Conservation (phyloP, 257 asterid genomes). For the Solanum paucissectum region DNA sequence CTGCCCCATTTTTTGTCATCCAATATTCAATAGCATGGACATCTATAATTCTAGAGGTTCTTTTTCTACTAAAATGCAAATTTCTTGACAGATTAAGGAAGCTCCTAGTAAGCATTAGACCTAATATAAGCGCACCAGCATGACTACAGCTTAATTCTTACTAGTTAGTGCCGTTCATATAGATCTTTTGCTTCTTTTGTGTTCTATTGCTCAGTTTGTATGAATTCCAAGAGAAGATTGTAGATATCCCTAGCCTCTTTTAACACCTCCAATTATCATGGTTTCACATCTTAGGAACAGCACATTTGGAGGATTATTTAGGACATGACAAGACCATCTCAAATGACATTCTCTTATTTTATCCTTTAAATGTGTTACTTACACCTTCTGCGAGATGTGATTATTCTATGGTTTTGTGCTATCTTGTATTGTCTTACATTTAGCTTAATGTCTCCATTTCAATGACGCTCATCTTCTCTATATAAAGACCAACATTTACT, state of each 20-base stretch:
- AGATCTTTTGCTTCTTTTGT: background rate
- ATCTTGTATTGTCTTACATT: background rate
- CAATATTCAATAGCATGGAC: background rate
- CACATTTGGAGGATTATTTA: background rate
- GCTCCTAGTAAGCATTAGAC: background rate
- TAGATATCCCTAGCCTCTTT: background rate
- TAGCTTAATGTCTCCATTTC: background rate
- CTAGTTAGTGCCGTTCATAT: background rate
- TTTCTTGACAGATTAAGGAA: background rate
- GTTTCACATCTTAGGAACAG: background rate
- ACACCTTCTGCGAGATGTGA: background rate
- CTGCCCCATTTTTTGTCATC: background rate
- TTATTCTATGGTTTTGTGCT: background rate
- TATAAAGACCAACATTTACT: background rate
- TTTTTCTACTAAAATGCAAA: background rate
- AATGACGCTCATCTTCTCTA: background rate
- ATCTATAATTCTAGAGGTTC: background rate
- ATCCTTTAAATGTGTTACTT: background rate
- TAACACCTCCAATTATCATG: background rate
- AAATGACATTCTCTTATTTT: background rate
- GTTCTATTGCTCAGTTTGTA: background rate
- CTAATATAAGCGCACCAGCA: background rate
- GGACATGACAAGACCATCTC: background rate
- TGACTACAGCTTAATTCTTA: background rate
- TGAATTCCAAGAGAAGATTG: background rate